These are phyloP conservation scores for Chenopodium berlandieri DNA, from an alignment of 148 eudicot species.

Conservation along the genomic window DNA sequence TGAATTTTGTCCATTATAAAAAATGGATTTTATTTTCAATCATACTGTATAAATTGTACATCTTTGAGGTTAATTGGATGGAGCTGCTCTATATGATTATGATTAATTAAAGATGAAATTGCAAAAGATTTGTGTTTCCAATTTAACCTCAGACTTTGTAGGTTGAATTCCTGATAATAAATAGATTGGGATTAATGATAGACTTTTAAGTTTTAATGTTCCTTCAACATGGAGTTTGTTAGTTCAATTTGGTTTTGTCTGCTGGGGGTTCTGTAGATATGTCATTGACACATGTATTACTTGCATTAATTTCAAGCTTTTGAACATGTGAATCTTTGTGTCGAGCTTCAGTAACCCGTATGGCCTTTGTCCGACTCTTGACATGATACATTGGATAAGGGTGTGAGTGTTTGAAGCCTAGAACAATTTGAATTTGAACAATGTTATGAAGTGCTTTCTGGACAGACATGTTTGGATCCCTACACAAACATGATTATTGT, in stretches of 20 bases:
- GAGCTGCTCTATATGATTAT: too few relatives aligned
- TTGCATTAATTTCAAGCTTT: neutral
- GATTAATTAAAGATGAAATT: too few relatives aligned
- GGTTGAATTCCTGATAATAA: too few relatives aligned
- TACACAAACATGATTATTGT: neutral
- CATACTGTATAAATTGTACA: too few relatives aligned
- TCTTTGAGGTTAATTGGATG: too few relatives aligned
- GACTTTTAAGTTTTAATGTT: too few relatives aligned
- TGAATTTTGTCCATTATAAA: too few relatives aligned
- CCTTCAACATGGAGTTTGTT: neutral
- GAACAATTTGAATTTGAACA: neutral
- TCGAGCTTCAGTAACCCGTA: neutral
- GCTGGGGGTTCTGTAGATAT: neutral
- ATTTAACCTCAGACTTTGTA: neutral
- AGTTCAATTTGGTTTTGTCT: neutral
- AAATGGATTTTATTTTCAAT: too few relatives aligned
- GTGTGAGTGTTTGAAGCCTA: neutral
- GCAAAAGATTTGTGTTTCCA: too few relatives aligned
- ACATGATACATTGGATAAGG: neutral
- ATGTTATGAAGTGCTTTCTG: neutral
- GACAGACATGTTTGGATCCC: neutral
- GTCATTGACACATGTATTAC: too few relatives aligned
- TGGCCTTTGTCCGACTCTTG: neutral
- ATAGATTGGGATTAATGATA: neutral
- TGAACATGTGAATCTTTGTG: neutral